Conservation (phyloP, 768 basidiomycete species). For the Collybia sp. region DNA sequence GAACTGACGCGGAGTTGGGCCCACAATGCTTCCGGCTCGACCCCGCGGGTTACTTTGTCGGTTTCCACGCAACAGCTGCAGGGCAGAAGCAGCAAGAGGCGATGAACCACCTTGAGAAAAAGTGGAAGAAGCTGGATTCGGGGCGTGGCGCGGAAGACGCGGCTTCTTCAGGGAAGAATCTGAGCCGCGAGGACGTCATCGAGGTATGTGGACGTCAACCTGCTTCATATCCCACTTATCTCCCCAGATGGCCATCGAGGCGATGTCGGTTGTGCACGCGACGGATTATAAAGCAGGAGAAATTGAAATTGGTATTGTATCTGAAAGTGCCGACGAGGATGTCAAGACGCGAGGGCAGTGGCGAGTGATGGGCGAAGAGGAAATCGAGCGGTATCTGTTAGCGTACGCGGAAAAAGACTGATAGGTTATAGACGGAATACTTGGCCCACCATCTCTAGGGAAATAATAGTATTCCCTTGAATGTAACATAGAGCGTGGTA, state of each 20-base stretch:
- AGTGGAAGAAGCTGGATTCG: conserved; percentile 92
- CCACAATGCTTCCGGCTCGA: conserved; percentile 99
- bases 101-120: conserved; percentile 98
- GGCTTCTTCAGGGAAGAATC: conserved; percentile 64
- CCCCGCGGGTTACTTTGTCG: conserved; percentile 97
- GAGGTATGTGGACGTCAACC: conserved; percentile 53
- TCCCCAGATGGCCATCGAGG: conserved; percentile 84
- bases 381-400: conserved; percentile 75
- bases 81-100: conserved; percentile 98
- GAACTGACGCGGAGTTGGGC: conserved; percentile 83
- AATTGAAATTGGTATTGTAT: conserved; percentile 94
- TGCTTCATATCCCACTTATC: neutral
- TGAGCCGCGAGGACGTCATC: conserved; percentile 77
- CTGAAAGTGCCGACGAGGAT: conserved; percentile 66
- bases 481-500: conserved; percentile 3
- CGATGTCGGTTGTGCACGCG: conserved; percentile 89
- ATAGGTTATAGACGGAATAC: conserved; percentile 12
- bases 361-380: conserved; percentile 73
- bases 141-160: conserved; percentile 79
- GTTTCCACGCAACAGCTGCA: conserved; percentile 94
- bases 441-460: conserved; percentile 6
- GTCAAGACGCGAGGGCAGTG: conserved; percentile 69
- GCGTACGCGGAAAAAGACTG: conserved; percentile 91
- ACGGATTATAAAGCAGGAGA: conserved; percentile 96
- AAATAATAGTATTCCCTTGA: neutral